Evolutionary conservation across 371 early-diverging fungal species (phyloP).

Genomic region (Batkoa obscura): DNA sequence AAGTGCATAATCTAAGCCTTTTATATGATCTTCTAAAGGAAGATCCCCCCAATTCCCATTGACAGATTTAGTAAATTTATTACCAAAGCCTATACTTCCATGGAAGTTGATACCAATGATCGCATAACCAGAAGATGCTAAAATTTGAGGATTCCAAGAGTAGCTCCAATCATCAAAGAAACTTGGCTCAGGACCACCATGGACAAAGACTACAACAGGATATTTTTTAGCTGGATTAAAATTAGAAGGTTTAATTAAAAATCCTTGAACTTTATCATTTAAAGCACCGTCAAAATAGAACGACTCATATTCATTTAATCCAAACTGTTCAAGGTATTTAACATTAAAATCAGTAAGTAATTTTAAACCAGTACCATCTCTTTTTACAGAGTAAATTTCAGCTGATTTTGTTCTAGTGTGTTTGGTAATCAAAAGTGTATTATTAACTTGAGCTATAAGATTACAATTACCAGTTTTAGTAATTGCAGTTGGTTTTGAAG

Average conservation of each 20-base stretch:
- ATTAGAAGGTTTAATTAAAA: slow-evolving; percentile 40
- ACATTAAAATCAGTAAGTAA: slow-evolving; percentile 14
- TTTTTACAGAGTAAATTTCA: slow-evolving; percentile 14
- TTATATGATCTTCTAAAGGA: slow-evolving; percentile 55
- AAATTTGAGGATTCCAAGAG: slow-evolving; percentile 41
- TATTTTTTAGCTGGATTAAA: slow-evolving; percentile 40
- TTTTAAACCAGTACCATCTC: slow-evolving; percentile 15
- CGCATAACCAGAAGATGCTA: slow-evolving; percentile 52
- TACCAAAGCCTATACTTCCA: slow-evolving; percentile 73
- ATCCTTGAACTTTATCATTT: slow-evolving; percentile 43
- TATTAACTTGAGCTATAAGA: slow-evolving; percentile 16
- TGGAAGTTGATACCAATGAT: slow-evolving; percentile 54
- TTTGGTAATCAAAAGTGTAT: slow-evolving; percentile 20
- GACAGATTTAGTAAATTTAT: slow-evolving; percentile 53
- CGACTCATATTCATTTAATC: slow-evolving; percentile 24
- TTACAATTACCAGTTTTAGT: slow-evolving; percentile 7
- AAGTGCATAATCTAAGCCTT: slow-evolving; percentile 44
- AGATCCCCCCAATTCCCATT: slow-evolving; percentile 55
- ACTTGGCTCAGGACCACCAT: slow-evolving; percentile 24
- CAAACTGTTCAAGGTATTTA: slow-evolving; percentile 9
- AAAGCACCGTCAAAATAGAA: slow-evolving; percentile 45
- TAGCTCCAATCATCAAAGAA: neutral
- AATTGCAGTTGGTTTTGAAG: slow-evolving; percentile 7
- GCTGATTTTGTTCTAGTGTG: slow-evolving; percentile 27
- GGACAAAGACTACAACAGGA: slow-evolving; percentile 63